Percentiles rank a stretch among this genome's conserved stretches.
phyloP scores from a whole-genome alignment of 306 rosid genomes.

The Dryas alaskensis region DNA sequence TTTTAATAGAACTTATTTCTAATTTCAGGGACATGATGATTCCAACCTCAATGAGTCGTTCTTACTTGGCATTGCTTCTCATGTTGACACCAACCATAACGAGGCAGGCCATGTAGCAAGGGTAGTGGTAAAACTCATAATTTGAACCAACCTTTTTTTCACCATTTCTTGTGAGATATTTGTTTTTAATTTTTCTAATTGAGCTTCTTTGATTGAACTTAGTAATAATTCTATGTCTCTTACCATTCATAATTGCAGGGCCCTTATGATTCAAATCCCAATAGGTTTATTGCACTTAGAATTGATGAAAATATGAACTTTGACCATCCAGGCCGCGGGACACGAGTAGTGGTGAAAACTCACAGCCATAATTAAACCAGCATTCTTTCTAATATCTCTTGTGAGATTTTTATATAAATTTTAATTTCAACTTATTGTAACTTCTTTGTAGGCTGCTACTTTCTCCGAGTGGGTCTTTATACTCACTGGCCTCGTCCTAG shows the following conservation, averaged over 20 bases:
- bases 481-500: neutral
- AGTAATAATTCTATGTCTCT: neutral
- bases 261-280: neutral
- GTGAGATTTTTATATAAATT: neutral
- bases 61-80: neutral
- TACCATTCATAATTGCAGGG: neutral
- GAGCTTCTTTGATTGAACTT: neutral
- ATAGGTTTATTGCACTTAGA: accelerated
- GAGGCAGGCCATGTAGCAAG: neutral
- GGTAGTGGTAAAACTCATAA: neutral
- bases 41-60: neutral
- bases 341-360: neutral
- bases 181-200: neutral
- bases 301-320: neutral
- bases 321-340: neutral
- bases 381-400: neutral
- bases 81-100: neutral
- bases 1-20: neutral
- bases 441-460: neutral
- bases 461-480: neutral
- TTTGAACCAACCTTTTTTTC: neutral
- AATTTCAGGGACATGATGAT: neutral
- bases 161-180: neutral
- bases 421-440: neutral
- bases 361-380: neutral